Conservation (phyloP, 176 grass and related monocot genomes). For the Oryza nivara region DNA sequence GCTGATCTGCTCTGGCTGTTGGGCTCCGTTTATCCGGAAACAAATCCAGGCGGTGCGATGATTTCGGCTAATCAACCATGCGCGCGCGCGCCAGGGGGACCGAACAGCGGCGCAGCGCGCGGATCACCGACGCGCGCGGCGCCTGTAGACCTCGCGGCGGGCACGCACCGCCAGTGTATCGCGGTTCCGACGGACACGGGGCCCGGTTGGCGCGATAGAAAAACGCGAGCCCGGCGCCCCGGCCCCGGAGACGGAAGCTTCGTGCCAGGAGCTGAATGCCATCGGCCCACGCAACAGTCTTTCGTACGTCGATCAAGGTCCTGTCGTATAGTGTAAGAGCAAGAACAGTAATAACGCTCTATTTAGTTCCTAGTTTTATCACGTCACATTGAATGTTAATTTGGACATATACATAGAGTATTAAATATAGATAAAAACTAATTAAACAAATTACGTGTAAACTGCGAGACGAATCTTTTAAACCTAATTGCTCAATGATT, state of each 20-base stretch:
- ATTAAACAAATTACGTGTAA: no score
- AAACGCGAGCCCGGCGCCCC: not conserved
- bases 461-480: no score
- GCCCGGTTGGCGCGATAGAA: constrained; percentile 5
- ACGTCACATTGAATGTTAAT: no score
- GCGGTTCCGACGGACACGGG: not conserved
- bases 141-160: not conserved
- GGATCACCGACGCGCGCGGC: constrained; percentile 13
- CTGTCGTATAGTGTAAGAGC: no score
- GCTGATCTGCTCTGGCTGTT: not conserved
- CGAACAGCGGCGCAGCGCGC: not conserved
- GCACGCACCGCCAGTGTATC: constrained; percentile 8
- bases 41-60: not conserved
- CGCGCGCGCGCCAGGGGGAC: not conserved
- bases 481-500: no score
- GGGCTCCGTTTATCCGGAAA: not conserved
- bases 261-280: constrained; percentile 27
- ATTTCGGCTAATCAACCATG: not conserved
- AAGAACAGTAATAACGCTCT: no score
- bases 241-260: constrained; percentile 35
- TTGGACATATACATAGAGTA: no score
- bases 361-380: no score
- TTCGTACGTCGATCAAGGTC: not conserved
- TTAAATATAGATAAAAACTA: no score
- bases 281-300: constrained; percentile 4